These are phyloP conservation scores for Fusarium nelsonii DNA, from an alignment of 2,329 filamentous ascomycete species.

Conservation along the genomic window DNA sequence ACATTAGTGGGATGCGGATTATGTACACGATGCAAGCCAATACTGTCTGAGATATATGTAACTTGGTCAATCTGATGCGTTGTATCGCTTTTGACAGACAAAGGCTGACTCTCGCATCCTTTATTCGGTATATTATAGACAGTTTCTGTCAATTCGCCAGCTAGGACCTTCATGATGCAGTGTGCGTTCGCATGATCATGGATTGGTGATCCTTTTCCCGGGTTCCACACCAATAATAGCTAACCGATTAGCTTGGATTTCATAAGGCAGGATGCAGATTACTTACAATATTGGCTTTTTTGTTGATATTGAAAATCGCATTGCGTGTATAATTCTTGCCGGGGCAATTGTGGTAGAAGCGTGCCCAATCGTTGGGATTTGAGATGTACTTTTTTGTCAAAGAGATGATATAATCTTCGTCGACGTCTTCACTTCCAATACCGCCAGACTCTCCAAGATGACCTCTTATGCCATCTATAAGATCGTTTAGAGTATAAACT, in stretches of 20 bases:
- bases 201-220: constrained; percentile 19
- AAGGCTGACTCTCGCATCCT: neutral
- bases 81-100: constrained; percentile 4
- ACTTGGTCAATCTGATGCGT: constrained; percentile 15
- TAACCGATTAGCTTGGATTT: neutral
- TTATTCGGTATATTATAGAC: constrained; percentile 4
- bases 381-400: constrained; percentile 6
- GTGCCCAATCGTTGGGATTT: constrained; percentile 19
- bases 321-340: constrained; percentile 22
- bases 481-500: neutral
- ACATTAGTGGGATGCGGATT: constrained; percentile 23
- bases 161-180: constrained; percentile 19
- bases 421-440: constrained; percentile 14
- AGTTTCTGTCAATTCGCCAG: constrained; percentile 16
- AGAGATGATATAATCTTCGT: constrained; percentile 18
- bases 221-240: constrained; percentile 20
- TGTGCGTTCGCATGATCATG: constrained; percentile 25
- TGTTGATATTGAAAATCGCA: constrained; percentile 10
- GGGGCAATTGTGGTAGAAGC: constrained; percentile 16
- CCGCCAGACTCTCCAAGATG: constrained; percentile 9
- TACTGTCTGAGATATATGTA: constrained; percentile 19
- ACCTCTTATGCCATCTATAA: neutral
- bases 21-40: constrained; percentile 18
- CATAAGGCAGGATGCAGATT: too few species aligned
- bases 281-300: constrained; percentile 19